A percentile compares a stretch with the other conserved stretches of the same genome.
Conservation (phyloP, 129 eudicot genomes). For the Pittosporum tobira region DNA sequence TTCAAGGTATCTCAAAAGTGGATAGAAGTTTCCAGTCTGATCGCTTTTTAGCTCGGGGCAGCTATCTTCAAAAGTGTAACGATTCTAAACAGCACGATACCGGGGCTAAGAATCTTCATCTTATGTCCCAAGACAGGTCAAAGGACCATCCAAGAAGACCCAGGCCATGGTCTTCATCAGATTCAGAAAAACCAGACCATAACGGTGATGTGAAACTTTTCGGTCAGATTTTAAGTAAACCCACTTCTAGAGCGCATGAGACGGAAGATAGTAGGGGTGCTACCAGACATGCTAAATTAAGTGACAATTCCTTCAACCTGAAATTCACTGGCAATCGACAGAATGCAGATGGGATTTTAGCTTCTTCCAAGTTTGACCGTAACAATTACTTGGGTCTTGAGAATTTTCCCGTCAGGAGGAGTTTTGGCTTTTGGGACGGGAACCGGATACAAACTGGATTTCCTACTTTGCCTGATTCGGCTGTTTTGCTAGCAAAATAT, state of each 20-base stretch:
- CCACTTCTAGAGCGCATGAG: slow-evolving; percentile 17
- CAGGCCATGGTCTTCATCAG: slow-evolving; percentile 24
- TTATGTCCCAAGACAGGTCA: slow-evolving; percentile 27
- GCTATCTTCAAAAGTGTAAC: slow-evolving; percentile 35
- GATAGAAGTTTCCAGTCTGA: slow-evolving; percentile 16
- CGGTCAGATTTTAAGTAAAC: slow-evolving; percentile 68
- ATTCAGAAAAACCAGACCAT: slow-evolving; percentile 32
- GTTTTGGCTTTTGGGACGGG: slow-evolving; percentile 64
- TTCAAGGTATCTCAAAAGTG: slow-evolving; percentile 17
- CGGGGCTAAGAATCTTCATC: slow-evolving; percentile 18
- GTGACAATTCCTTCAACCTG: slow-evolving; percentile 23
- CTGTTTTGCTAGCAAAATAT: slow-evolving; percentile 57
- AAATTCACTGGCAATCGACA: slow-evolving; percentile 21
- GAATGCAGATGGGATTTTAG: slow-evolving; percentile 18
- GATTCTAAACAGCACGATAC: slow-evolving; percentile 12
- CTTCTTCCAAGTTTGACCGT: slow-evolving; percentile 21
- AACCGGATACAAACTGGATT: slow-evolving; percentile 41
- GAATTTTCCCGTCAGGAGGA: slow-evolving; percentile 34
- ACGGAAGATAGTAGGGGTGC: slow-evolving; percentile 13
- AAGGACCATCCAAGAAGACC: slow-evolving; percentile 11
- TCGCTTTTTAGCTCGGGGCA: slow-evolving; percentile 16
- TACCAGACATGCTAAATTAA: slow-evolving; percentile 16
- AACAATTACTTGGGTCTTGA: slow-evolving; percentile 27
- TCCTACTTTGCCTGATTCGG: slow-evolving; percentile 59
- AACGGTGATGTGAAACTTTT: slow-evolving; percentile 76